Base-by-base conservation (phyloP, 805 yeast genomes). In the Spathaspora gorwiae region DNA sequence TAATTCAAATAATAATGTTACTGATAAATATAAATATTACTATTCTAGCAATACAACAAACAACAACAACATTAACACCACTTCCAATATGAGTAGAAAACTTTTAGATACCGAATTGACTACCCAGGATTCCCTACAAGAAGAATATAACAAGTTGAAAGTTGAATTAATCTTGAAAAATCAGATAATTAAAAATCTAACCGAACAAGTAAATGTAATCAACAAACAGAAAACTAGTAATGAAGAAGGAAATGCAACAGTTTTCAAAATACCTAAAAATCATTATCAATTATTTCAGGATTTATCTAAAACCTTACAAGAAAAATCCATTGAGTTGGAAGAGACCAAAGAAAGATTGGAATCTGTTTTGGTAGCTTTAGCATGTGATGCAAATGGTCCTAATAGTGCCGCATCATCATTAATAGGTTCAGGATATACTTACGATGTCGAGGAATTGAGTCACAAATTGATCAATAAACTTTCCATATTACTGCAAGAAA, bases 381-480 rank as follows among this genome's bases (percentile, higher is more conserved):
- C 26, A 24, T 35, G 37, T 24, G 37, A 35, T 24, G 5, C 7
- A 19, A n/a, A 9, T 4, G n/a, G 8, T 24, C 24, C 40, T 19
- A 26, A 10, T 27, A 32, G 30, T 10, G 2, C 35, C 35, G 30
- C n/a, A 29, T 15, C 41, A 14, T 10, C 35, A 5, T 13, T 8
- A 12, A 36, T 36, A 2, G 13, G 14, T 12, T 24, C 39, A 5
- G 41, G 30, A 1, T 38, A 38, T 19, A 38, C 29, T 32, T 84
- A 79, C 59, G 95, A 87, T 55, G 84, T 80, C 42, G 81, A 85
- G 54, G 90, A 86, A 45, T 65, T 86, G 39, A 81, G 90, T 11
- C 94, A 87, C 57, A 82, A 83, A 54, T 78, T 87, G 47, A 70
- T 87, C 35, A 73, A 75, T 35, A 80, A 86, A 54, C 54, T 88